Percentiles rank a stretch among this genome's conserved stretches.
Evolutionary conservation across 176 grass and related monocot genomes (phyloP).

Genomic region (Themeda triandra): DNA sequence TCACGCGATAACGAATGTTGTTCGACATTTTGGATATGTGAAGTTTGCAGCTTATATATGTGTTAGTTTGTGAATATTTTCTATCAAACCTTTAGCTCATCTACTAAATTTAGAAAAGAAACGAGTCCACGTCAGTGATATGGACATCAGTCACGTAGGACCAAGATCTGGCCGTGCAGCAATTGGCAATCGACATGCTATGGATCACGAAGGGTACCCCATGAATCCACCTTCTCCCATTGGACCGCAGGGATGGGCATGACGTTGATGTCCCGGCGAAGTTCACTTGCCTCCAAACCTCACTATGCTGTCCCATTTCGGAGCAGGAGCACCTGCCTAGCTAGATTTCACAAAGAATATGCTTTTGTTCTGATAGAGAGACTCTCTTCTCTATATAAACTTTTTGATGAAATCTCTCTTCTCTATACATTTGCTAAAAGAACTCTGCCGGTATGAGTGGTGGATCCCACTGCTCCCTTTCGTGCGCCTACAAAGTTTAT

Average conservation of each 20-base stretch:
- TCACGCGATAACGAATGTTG: too few species aligned
- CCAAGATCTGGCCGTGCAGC: conserved; percentile 37
- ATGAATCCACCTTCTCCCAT: background rate
- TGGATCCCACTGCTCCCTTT: background rate
- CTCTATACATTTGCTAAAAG: too few species aligned
- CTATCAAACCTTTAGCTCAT: too few species aligned
- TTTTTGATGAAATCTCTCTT: too few species aligned
- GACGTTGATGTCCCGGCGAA: conserved; percentile 34
- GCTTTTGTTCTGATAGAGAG: background rate
- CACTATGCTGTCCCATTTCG: conserved; percentile 29
- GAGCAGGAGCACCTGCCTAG: conserved; percentile 19
- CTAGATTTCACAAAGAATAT: conserved; percentile 37
- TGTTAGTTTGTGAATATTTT: too few species aligned
- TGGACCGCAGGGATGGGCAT: conserved; percentile 59
- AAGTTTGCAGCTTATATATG: too few species aligned
- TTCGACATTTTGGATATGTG: too few species aligned
- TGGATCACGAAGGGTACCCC: background rate
- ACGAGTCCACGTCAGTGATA: background rate
- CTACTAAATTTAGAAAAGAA: background rate
- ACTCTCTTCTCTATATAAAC: background rate
- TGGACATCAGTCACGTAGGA: background rate
- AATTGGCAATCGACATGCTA: conserved; percentile 27
- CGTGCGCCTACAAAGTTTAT: background rate
- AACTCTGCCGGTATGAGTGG: background rate
- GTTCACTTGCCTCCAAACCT: conserved; percentile 31